Evolutionary conservation across 371 early-diverging fungal genomes (phyloP), one percentile per base, ranked within the genome.

Genomic region (Mucor mucedo): DNA sequence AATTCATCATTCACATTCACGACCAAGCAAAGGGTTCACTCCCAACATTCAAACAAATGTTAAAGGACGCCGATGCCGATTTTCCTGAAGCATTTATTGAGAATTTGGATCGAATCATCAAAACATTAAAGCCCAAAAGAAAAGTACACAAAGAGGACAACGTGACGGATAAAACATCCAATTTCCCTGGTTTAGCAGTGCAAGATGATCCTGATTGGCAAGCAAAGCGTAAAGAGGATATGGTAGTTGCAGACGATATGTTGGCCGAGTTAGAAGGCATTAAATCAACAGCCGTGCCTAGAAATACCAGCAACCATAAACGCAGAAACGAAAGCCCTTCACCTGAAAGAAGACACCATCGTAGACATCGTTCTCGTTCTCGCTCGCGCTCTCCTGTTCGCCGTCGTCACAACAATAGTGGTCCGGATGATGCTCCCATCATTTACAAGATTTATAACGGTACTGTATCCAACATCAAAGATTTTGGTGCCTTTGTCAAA

Each of bases 391-490:
- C 58, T 35, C 35, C 45, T 13, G 38, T 45, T 21, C 62, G 70
- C 30, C 50, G 65, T 29, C 44, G 61, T 21, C 21, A 21, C 21
- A 21, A 21, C 35, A 56, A 66, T 8, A 16, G 67, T 29, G 53
- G 52, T 13, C 10, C 86, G 21, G 95, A 95, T 65, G 91, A 91
- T 13, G 80, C 82, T 6, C 96, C 98, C 2, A 69, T 95, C 0
- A 77, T 95, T 13, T 91, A 95, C 82, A 95, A 96, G 66, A 94
- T 98, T 33, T 98, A 97, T 70, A 69, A 80, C 30, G 98, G 96
- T 13, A 80, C 72, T 33, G 87, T 96, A 11, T 81, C 88, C 21
- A 90, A 87, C 58, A 82, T 94, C 40, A 89, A 89, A 53, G 95
- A 95, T 45, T 97, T 96, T 84, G 97, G 97, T 38, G 95, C 91